Evolutionary conservation across 2,329 filamentous ascomycete genomes (phyloP).

Genomic region (Monosporascus sp.): DNA sequence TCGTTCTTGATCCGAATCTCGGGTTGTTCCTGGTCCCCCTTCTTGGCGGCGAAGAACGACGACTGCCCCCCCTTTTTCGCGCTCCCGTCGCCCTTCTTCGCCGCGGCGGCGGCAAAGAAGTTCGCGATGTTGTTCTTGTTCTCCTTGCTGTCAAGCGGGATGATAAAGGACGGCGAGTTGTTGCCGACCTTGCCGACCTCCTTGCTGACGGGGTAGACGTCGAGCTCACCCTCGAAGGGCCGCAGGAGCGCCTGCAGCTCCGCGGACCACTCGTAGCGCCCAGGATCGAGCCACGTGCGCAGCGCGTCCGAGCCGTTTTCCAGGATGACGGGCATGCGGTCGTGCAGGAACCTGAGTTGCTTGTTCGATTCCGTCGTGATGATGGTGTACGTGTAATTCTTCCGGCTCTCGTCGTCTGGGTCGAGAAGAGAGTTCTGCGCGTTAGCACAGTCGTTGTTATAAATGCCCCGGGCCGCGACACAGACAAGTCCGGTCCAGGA

Average conservation of each 20-base stretch:
- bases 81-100: slow-evolving; percentile 29
- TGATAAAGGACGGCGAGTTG: slow-evolving; percentile 75
- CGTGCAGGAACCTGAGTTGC: slow-evolving; percentile 80
- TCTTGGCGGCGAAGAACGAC: no score
- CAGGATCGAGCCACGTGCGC: slow-evolving; percentile 73
- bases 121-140: slow-evolving; percentile 94
- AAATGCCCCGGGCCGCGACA: not conserved
- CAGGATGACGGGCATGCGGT: slow-evolving; percentile 92
- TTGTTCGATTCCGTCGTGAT: slow-evolving; percentile 86
- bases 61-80: slow-evolving; percentile 6
- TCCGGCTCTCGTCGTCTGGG: slow-evolving; percentile 44
- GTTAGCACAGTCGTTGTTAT: no score
- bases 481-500: not conserved
- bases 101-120: slow-evolving; percentile 67
- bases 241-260: slow-evolving; percentile 75
- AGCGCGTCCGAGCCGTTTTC: slow-evolving; percentile 69
- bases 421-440: not conserved
- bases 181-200: slow-evolving; percentile 95
- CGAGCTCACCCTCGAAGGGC: slow-evolving; percentile 73
- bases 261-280: slow-evolving; percentile 63
- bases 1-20: slow-evolving; percentile 16
- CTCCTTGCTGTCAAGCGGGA: slow-evolving; percentile 76
- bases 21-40: slow-evolving; percentile 11
- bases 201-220: slow-evolving; percentile 79
- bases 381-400: slow-evolving; percentile 83